Evolutionary conservation across 352 stramenopile species (phyloP).

Genomic region (Globisporangium takayamanum): DNA sequence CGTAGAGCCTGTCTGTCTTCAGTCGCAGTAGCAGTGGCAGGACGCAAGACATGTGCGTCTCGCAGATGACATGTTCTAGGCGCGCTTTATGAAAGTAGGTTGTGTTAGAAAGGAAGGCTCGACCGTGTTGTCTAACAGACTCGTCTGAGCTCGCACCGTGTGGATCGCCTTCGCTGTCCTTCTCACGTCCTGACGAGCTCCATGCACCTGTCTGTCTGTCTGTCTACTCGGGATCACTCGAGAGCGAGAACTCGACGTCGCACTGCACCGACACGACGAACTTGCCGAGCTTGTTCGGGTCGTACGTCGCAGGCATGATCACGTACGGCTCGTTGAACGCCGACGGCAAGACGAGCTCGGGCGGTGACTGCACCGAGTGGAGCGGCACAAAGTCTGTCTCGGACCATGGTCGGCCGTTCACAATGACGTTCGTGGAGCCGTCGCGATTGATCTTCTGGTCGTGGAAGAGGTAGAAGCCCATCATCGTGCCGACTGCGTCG

Average conservation of each 20-base stretch:
- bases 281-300: slow-evolving; percentile 60
- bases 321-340: slow-evolving; percentile 78
- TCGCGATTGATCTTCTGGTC: slow-evolving; percentile 38
- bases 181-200: neutral
- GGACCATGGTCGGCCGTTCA: slow-evolving; percentile 68
- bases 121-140: too few species aligned
- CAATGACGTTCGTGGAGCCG: slow-evolving; percentile 30
- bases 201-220: neutral
- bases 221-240: slow-evolving; percentile 23
- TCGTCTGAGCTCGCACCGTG: too few species aligned
- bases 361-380: slow-evolving; percentile 60
- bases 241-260: slow-evolving; percentile 77
- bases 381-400: slow-evolving; percentile 84
- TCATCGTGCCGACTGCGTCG: slow-evolving; percentile 85
- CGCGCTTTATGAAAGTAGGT: too few species aligned
- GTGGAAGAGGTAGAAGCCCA: slow-evolving; percentile 86
- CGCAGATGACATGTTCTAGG: too few species aligned
- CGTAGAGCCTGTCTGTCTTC: neutral
- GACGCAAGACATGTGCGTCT: neutral
- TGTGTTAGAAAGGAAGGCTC: too few species aligned
- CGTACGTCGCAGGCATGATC: slow-evolving; percentile 88
- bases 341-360: slow-evolving; percentile 52
- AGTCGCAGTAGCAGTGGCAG: neutral
- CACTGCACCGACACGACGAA: slow-evolving; percentile 85
- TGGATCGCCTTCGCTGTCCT: neutral